A percentile compares a stretch with the other conserved stretches of the same genome.
phyloP scores from a whole-genome alignment of 805 yeast genomes.

The Blastobotrys americana region DNA sequence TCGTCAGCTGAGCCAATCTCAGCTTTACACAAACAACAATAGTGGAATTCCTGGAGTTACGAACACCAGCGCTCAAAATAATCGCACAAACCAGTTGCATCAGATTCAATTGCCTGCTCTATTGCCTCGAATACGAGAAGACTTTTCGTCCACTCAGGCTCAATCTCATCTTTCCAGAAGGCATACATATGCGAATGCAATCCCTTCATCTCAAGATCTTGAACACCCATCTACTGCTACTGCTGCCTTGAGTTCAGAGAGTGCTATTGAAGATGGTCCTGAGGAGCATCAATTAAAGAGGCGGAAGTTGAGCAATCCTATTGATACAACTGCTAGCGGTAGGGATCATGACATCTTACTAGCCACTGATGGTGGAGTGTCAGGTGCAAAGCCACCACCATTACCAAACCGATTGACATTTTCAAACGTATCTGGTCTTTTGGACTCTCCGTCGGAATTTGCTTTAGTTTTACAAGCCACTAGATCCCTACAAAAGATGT shows the following conservation, averaged over 20 bases:
- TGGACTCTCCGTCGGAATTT: constrained; percentile 30
- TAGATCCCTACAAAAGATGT: constrained; percentile 35
- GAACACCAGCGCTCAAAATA: too few relatives aligned
- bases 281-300: background rate
- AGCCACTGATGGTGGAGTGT: too few relatives aligned
- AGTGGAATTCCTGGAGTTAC: too few relatives aligned
- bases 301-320: background rate
- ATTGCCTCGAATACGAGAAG: background rate
- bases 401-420: constrained; percentile 27
- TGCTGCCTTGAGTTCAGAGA: background rate
- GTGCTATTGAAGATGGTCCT: constrained; percentile 4
- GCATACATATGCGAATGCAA: background rate
- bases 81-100: too few relatives aligned
- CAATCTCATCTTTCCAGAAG: too few relatives aligned
- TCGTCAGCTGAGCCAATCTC: too few relatives aligned
- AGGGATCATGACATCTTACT: too few relatives aligned
- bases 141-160: background rate
- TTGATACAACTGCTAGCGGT: too few relatives aligned
- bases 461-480: constrained; percentile 37
- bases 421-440: constrained; percentile 18
- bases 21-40: too few relatives aligned
- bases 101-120: background rate
- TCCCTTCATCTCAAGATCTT: background rate
- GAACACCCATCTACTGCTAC: background rate
- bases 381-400: constrained; percentile 22